These are phyloP conservation scores for Mycosarcoma maydis DNA, from an alignment of 1,284 basidiomycete genomes.

Conservation along the genomic window DNA sequence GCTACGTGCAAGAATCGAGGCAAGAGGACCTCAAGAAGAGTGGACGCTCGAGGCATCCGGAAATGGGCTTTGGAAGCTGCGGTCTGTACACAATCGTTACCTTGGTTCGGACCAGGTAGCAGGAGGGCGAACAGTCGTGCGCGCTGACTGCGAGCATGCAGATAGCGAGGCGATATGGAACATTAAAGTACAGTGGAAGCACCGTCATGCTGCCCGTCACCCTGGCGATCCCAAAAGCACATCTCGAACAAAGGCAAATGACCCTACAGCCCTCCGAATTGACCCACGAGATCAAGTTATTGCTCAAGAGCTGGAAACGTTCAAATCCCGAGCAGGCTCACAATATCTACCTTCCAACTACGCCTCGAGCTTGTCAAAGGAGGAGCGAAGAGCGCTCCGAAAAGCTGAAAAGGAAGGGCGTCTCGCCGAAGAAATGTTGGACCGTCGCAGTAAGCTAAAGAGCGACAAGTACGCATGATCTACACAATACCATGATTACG, in stretches of 20 bases:
- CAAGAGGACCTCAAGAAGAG: constrained; percentile 60
- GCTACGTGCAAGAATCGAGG: constrained; percentile 47
- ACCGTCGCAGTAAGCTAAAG: constrained; percentile 55
- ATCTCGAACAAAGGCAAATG: constrained; percentile 14
- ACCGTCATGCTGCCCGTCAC: constrained; percentile 49
- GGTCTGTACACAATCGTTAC: constrained; percentile 47
- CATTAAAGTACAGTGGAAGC: constrained; percentile 59
- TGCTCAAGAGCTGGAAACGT: constrained; percentile 25
- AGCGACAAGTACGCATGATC: constrained; percentile 47
- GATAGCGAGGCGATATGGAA: constrained; percentile 29
- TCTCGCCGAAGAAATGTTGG: constrained; percentile 62
- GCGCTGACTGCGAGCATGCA: constrained; percentile 39
- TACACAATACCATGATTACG: too few species aligned
- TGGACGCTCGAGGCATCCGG: constrained; percentile 35
- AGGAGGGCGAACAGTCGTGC: constrained; percentile 39
- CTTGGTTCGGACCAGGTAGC: constrained; percentile 43
- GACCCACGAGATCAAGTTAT: constrained; percentile 20
- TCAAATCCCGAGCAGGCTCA: constrained; percentile 29
- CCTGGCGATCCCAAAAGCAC: constrained; percentile 5
- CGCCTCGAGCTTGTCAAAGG: constrained; percentile 16
- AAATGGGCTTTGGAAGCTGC: constrained; percentile 14
- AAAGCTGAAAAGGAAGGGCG: constrained; percentile 58
- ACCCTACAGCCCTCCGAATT: constrained; percentile 21
- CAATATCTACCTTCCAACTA: constrained; percentile 34
- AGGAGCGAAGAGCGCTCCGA: constrained; percentile 47